A percentile compares a stretch with the other conserved stretches of the same genome.
Evolutionary conservation across 2,329 filamentous ascomycete species (phyloP).

Genomic region (Cyphellophora europaea): DNA sequence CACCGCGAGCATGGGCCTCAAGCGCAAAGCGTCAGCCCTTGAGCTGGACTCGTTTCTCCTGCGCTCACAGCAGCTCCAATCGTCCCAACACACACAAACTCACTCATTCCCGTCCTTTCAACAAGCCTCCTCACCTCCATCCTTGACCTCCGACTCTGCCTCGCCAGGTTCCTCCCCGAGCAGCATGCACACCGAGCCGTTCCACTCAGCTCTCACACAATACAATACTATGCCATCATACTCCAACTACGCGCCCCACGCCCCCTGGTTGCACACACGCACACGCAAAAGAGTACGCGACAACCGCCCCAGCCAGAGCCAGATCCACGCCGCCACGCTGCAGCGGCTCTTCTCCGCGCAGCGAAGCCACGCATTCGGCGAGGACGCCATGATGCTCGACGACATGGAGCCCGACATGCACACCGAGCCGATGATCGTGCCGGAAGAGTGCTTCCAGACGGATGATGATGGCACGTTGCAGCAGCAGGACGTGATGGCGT

Average conservation of each 20-base stretch:
- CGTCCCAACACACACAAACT: too few relatives aligned
- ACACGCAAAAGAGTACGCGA: constrained; percentile 52
- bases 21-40: constrained; percentile 16
- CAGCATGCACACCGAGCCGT: constrained; percentile 3
- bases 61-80: constrained; percentile 2
- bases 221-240: constrained; percentile 1
- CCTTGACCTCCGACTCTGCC: constrained; percentile 7
- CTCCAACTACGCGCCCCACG: constrained; percentile 1
- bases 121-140: constrained; percentile 2
- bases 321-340: constrained; percentile 26
- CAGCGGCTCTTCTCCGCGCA: constrained; percentile 17
- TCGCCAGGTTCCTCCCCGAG: constrained; percentile 4
- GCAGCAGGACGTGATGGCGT: not conserved
- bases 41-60: constrained; percentile 5
- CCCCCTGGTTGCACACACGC: constrained; percentile 40
- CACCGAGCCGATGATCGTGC: not conserved
- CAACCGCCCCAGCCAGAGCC: constrained; percentile 46
- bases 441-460: not conserved
- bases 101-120: not conserved
- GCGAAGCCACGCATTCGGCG: constrained; percentile 10
- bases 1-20: constrained; percentile 18
- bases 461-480: not conserved
- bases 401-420: not conserved
- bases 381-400: constrained; percentile 2
- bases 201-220: not conserved